Conservation (phyloP, 768 basidiomycete genomes). For the Tremella mesenterica region DNA sequence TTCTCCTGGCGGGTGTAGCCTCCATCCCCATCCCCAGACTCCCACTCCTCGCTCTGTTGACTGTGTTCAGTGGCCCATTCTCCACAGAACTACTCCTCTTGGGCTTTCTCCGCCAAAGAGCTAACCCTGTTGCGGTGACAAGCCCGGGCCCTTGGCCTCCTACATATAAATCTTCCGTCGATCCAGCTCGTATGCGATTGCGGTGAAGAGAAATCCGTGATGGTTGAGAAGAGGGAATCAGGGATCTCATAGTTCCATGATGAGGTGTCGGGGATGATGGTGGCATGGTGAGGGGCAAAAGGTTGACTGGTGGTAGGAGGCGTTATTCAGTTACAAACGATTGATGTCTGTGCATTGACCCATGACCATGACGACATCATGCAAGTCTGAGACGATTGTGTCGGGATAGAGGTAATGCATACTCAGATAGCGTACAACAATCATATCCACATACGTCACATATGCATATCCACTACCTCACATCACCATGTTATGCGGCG, state of each 20-base stretch:
- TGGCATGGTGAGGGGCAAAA: background rate
- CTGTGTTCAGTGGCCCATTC: too few species aligned
- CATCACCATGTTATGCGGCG: background rate
- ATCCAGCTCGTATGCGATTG: background rate
- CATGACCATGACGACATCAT: background rate
- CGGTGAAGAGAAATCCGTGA: constrained; percentile 2
- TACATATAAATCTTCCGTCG: background rate
- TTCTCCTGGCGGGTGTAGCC: constrained; percentile 23
- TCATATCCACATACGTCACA: background rate
- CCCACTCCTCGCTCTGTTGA: background rate
- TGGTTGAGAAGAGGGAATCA: too few species aligned
- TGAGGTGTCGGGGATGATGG: background rate
- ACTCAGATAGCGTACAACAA: background rate
- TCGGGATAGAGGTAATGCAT: background rate
- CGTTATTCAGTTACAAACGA: background rate
- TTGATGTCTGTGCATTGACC: background rate
- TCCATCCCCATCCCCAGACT: constrained; percentile 28
- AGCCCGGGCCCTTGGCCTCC: background rate
- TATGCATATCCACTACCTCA: background rate
- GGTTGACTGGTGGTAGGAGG: background rate
- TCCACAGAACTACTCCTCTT: background rate
- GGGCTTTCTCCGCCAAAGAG: background rate
- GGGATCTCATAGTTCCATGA: background rate
- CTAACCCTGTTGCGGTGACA: constrained; percentile 1
- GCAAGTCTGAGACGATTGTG: background rate